These are phyloP conservation scores for Paramecium octaurelia DNA, from an alignment of 73 alveolate genomes.

Conservation along the genomic window DNA sequence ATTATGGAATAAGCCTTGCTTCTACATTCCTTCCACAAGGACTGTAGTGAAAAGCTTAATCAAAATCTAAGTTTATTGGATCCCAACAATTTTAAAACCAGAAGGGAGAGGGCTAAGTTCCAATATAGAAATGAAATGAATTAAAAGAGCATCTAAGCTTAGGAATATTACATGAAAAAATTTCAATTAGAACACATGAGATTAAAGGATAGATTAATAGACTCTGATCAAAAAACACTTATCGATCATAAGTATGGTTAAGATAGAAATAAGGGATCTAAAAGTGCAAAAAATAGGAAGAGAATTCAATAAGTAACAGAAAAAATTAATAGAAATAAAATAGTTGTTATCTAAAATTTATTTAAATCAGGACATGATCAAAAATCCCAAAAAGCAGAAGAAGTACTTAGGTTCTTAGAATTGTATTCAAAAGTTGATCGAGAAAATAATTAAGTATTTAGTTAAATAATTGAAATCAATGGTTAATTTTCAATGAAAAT, in stretches of 20 bases:
- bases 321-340: neutral
- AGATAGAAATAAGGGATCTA: neutral
- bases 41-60: neutral
- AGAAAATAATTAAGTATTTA: neutral
- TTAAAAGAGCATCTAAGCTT: neutral
- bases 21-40: neutral
- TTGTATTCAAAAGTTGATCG: neutral
- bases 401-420: neutral
- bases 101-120: neutral
- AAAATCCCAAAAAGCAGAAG: neutral
- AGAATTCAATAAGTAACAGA: neutral
- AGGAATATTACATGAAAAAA: neutral
- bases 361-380: neutral
- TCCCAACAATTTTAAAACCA: neutral
- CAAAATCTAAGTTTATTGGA: neutral
- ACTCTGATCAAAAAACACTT: neutral
- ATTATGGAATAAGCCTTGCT: neutral
- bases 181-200: neutral
- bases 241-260: neutral
- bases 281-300: neutral
- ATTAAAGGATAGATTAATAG: neutral
- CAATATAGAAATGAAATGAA: neutral
- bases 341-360: neutral
- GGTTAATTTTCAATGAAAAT: neutral
- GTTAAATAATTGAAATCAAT: neutral